phyloP scores from a whole-genome alignment of 495 filamentous ascomycete species.

The Aspergillus egyptiacus region DNA sequence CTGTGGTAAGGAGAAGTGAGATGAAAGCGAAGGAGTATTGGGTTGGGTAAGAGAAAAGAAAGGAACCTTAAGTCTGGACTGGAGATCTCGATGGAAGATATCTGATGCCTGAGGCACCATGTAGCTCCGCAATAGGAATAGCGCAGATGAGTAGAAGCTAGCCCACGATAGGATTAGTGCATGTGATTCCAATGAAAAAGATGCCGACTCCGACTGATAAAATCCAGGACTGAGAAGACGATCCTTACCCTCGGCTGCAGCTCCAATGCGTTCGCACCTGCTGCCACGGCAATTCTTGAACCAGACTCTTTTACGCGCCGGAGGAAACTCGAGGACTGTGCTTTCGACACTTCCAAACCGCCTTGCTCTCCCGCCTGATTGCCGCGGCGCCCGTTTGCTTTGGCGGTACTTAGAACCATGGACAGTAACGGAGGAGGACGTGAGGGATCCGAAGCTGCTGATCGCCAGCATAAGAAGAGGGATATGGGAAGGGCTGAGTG shows the following conservation, averaged over 20 bases:
- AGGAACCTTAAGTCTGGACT: background rate
- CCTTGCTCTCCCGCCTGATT: background rate
- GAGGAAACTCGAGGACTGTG: background rate
- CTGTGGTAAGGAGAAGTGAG: background rate
- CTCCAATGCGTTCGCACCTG: constrained; percentile 17
- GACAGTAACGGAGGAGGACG: constrained; percentile 38
- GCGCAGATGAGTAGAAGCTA: no score
- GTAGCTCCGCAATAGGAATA: background rate
- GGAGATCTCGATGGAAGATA: background rate
- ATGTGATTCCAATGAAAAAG: no score
- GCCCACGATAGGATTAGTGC: background rate
- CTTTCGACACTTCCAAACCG: background rate
- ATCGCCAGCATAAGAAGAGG: constrained; percentile 50
- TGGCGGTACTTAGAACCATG: constrained; percentile 23
- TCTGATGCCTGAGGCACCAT: constrained; percentile 2
- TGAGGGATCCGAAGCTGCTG: constrained; percentile 32
- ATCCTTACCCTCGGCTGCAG: background rate
- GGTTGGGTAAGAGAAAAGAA: background rate
- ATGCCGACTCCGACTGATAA: no score
- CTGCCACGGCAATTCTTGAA: constrained; percentile 9
- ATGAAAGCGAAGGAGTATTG: background rate
- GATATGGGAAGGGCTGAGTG: constrained; percentile 63
- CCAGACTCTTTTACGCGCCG: constrained; percentile 4
- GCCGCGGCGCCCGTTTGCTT: background rate
- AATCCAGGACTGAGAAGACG: no score